A percentile compares a stretch with the other conserved stretches of the same genome.
Conservation (phyloP, 768 basidiomycete genomes). For the Tulasnella sp. region DNA sequence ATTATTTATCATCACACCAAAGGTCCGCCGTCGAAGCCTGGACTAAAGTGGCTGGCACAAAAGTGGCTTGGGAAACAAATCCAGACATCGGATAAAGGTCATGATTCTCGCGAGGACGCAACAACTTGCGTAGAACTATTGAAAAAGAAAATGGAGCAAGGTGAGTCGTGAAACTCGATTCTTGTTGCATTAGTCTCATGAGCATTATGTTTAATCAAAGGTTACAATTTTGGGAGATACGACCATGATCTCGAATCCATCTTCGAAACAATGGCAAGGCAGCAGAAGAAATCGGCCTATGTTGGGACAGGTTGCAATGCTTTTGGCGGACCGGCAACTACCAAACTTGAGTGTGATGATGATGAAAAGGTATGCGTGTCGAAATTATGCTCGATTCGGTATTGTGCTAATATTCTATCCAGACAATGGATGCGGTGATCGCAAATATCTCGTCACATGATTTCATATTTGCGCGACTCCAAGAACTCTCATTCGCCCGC, state of each 20-base stretch:
- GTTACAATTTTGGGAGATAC: slow-evolving; percentile 73
- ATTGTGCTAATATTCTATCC: neutral
- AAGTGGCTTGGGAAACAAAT: slow-evolving; percentile 89
- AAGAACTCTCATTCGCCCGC: slow-evolving; percentile 60
- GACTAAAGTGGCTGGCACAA: slow-evolving; percentile 91
- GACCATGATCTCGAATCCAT: slow-evolving; percentile 75
- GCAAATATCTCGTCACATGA: slow-evolving; percentile 50
- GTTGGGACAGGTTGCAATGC: slow-evolving; percentile 29
- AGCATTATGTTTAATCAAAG: slow-evolving; percentile 22
- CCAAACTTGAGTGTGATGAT: slow-evolving; percentile 54
- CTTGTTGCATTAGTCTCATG: neutral
- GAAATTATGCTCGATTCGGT: neutral
- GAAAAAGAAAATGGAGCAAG: slow-evolving; percentile 64
- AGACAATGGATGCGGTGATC: slow-evolving; percentile 43
- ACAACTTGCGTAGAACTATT: slow-evolving; percentile 76
- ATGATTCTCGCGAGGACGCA: slow-evolving; percentile 93
- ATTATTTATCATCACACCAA: slow-evolving; percentile 84
- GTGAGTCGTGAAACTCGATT: slow-evolving; percentile 25
- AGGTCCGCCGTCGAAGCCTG: slow-evolving; percentile 86
- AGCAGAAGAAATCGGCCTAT: slow-evolving; percentile 30
- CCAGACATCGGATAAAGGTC: slow-evolving; percentile 54
- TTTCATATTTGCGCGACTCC: slow-evolving; percentile 74
- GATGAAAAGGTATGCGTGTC: slow-evolving; percentile 52
- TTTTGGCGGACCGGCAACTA: slow-evolving; percentile 62
- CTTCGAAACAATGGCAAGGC: slow-evolving; percentile 61